Evolutionary conservation across 371 early-diverging fungal species (phyloP), one percentile per base, ranked within the genome.

Genomic region (Syncephalis fuscata): DNA sequence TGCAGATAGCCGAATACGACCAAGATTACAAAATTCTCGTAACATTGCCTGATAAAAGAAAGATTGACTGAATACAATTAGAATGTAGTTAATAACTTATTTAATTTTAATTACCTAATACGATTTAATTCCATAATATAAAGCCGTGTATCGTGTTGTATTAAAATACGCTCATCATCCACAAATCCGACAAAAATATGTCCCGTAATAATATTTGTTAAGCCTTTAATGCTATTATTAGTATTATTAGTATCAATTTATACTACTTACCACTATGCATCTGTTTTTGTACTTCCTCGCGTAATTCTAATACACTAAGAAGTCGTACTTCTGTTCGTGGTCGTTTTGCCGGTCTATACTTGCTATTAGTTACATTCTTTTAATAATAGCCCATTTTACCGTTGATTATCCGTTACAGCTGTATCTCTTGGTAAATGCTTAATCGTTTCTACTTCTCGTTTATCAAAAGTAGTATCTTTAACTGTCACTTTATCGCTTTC

Each of bases 101-200:
- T 42, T 25, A 26, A 17, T 38, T 26, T 23, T n/a, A 5, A 41
- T 7, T 68, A 80, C 85, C 78, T 78, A 23, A 82, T 52, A 19
- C 67, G 68, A 46, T 72, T 68, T 51, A 73, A 85, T 48, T 94
- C 77, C 5, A 90, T 62, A 63, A 92, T 56, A 50, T 82, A 91
- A 9, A 94, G 63, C 43, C 74, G 76, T 10, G 83, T 78, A 41
- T 82, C 74, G 61, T 82, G 68, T 55, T 94, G 95, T 26, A 92
- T 67, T 22, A 90, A 59, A 1, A 84, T 88, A 10, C 68, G 63
- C 0, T 57, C 54, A 53, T 83, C 76, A 54, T 90, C 85, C 15
- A 88, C 77, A 54, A 74, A 71, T n/a, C 93, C 93, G n/a, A 94
- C 91, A 64, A 87, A 85, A 0, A 77, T 75, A 58, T 89, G 88